Conservation (phyloP, 1,284 basidiomycete species). For the Puccinia hordei region DNA sequence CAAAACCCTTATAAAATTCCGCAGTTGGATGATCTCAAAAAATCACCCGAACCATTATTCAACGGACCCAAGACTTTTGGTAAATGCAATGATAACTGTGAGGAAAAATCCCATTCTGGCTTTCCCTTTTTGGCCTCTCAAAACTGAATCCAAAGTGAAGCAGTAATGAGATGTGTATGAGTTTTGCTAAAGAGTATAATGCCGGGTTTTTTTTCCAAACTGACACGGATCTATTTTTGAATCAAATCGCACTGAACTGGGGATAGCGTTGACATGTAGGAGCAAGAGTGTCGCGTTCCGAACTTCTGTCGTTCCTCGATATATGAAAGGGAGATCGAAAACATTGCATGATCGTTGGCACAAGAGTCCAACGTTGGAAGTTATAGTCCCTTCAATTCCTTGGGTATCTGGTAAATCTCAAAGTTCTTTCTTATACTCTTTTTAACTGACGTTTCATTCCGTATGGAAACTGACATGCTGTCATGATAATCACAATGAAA, state of each 20-base stretch:
- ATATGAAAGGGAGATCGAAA: not conserved
- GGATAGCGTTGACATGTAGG: conserved; percentile 2
- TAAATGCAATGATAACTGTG: not conserved
- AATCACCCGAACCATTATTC: not conserved
- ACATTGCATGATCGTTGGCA: conserved; percentile 2
- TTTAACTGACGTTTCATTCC: not conserved
- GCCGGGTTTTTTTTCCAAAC: too few species aligned
- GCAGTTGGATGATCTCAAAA: not conserved
- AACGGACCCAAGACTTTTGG: not conserved
- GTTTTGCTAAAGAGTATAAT: too few species aligned
- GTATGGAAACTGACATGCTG: not conserved
- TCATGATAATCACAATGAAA: not conserved
- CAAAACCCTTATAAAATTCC: not conserved
- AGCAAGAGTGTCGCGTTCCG: not conserved
- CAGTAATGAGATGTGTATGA: too few species aligned
- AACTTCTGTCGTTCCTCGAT: not conserved
- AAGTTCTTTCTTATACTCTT: not conserved
- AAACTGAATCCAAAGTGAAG: not conserved
- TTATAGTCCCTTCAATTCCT: not conserved
- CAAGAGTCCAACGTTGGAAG: not conserved
- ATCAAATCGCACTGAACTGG: too few species aligned
- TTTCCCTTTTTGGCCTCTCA: not conserved
- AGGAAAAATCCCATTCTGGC: not conserved
- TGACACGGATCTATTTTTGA: too few species aligned
- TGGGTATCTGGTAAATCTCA: conserved; percentile 26